Evolutionary conservation across 257 asterid species (phyloP).

Genomic region (Handroanthus guayacan): DNA sequence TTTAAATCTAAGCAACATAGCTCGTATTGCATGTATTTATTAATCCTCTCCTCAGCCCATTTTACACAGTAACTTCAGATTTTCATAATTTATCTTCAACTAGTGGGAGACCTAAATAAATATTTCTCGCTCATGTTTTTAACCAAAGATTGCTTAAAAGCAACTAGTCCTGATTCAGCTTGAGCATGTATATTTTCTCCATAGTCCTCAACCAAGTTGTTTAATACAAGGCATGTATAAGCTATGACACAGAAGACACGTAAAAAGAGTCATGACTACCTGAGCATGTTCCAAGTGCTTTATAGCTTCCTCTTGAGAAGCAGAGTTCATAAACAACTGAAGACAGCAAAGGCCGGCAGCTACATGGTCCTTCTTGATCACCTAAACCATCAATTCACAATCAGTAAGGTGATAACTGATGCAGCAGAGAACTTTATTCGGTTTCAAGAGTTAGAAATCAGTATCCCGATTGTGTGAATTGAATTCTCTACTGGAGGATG

Average conservation of each 20-base stretch:
- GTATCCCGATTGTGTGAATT: not conserved
- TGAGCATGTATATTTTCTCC: slow-evolving; percentile 21
- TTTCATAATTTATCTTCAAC: slow-evolving; percentile 10
- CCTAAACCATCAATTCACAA: slow-evolving; percentile 56
- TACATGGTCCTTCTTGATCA: slow-evolving; percentile 88
- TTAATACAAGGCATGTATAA: slow-evolving; percentile 27
- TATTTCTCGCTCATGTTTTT: not conserved
- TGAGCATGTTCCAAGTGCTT: slow-evolving; percentile 90
- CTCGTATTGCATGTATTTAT: not conserved
- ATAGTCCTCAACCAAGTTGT: slow-evolving; percentile 20
- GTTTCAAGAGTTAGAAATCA: not conserved
- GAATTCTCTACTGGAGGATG: slow-evolving; percentile 17
- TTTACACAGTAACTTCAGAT: slow-evolving; percentile 3
- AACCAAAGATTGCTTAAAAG: slow-evolving; percentile 19
- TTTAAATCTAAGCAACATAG: not conserved
- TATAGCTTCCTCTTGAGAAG: slow-evolving; percentile 90
- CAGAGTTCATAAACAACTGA: slow-evolving; percentile 93
- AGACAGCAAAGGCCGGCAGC: slow-evolving; percentile 98
- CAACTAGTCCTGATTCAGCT: not conserved
- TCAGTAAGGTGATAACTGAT: slow-evolving; percentile 34
- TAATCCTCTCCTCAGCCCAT: slow-evolving; percentile 6
- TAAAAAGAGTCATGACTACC: slow-evolving; percentile 46
- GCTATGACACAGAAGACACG: slow-evolving; percentile 15
- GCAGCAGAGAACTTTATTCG: not conserved
- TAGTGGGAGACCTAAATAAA: slow-evolving; percentile 12